Evolutionary conservation across 768 basidiomycete species (phyloP), one percentile per base, ranked within the genome.

Genomic region (Arthromyces matolae): DNA sequence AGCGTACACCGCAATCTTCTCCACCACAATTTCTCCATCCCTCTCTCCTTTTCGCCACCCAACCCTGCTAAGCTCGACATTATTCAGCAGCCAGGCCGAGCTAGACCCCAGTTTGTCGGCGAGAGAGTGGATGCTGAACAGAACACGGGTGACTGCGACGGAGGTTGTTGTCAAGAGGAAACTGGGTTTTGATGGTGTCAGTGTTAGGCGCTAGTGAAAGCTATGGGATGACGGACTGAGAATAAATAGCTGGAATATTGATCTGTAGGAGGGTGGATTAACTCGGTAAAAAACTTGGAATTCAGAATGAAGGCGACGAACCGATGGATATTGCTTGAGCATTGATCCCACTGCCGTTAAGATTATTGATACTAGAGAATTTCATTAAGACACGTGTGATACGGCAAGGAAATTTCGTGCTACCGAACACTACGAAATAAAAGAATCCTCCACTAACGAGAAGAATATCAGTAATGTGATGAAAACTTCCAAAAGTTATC

Each of bases 31-130:
- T 48, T 74, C 73, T 12, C 71, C 67, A 33, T 68, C 67, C 23
- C 52, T 63, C 7, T 53, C 51, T 7, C 72, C 73, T 9, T 23
- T 58, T 20, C 61, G 64, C 68, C 71, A 73, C 1, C 56, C 63
- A 3, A 77, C 66, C 20, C 75, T 71, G 32, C 67, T 70, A 20
- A 77, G 63, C 57, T 77, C 74, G 5, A 70, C 66, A 49, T 71
- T 67, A 54, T 64, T 75, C 19, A 78, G 64, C 7, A 76, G 59
- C 73, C 70, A 75, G 9, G 65, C 63, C 2, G 71, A 65, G 28
- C 71, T 68, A 6, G 75, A 69, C 25, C 72, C 68, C 16, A 70
- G 57, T 14, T 63, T 61, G 22, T 66, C 61, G 13, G 76, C 71
- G n/a, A 76, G 57, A 2, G 72, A 73, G 39, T 67, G 58, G 6